Base-by-base conservation (phyloP, 2,329 filamentous ascomycete species). In the Ceratocystis alfenasii region DNA sequence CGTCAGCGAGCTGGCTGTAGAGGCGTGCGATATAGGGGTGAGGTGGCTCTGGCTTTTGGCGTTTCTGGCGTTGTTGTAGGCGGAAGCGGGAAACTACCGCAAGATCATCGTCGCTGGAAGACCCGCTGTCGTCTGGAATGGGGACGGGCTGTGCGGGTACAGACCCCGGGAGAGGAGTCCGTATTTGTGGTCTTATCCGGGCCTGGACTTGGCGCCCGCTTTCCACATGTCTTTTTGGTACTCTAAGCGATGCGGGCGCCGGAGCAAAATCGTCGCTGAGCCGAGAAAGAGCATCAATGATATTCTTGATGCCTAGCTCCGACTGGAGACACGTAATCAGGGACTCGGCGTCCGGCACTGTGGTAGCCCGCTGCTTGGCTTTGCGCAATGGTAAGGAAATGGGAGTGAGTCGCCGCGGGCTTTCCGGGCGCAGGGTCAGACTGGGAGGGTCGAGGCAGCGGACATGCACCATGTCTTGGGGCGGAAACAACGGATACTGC, bases 401-500 rank as follows among this genome's bases (percentile, higher is more conserved):
- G 7, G 1, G 67, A 68, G 30, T 30, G 36, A 10, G 12, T n/a
- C 2, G 3, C 25, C 3, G 10, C 15, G 55, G 33, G 55, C 62
- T 53, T 41, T 17, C 15, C 12, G n/a, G 8, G 70, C 5, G 28
- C 17, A 45, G 17, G 17, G 25, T 41, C n/a, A 7, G 12, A n/a
- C 33, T 22, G 22, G 15, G 6, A 45, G n/a, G 22, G 30, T 44
- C 70, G 30, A 65, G 50, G n/a, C 81, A 85, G 65, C 86, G 81
- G 53, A 91, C 75, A 73, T 90, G 88, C 0, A 79, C 75, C 72
- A 83, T 84, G 5, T 79, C 87, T 69, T 80, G 79, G 62, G 83
- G 81, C 46, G 89, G 89, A 87, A 89, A 94, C n/a, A 83, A 78
- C 2, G 89, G 82, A 65, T 88, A 79, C 68, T 78, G 77, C 7